phyloP scores from a whole-genome alignment of 2,329 filamentous ascomycete genomes.

The Trichoderma breve region DNA sequence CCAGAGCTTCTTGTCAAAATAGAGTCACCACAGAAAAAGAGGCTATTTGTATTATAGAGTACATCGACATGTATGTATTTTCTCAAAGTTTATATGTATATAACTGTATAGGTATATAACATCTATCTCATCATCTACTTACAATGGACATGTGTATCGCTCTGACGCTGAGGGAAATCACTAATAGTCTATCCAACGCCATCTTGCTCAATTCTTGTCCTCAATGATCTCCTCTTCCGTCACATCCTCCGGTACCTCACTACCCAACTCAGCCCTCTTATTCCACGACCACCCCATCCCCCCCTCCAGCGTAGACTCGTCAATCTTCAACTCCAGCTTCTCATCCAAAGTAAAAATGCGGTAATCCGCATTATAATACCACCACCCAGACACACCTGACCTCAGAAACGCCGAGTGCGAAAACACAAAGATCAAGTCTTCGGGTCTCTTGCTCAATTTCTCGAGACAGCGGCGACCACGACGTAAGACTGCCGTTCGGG shows the following conservation, averaged over 20 bases:
- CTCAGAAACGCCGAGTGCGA: conserved; percentile 64
- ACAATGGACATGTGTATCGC: background rate
- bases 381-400: conserved; percentile 53
- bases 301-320: conserved; percentile 38
- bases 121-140: background rate
- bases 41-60: conserved; percentile 35
- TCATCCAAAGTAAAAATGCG: conserved; percentile 56
- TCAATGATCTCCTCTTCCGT: background rate
- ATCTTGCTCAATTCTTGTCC: background rate
- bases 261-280: conserved; percentile 39
- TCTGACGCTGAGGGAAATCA: background rate
- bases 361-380: conserved; percentile 63
- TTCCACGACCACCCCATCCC: conserved; percentile 38
- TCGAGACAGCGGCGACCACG: conserved; percentile 53
- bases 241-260: conserved; percentile 37
- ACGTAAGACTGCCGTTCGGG: conserved; percentile 49
- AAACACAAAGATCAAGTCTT: conserved; percentile 63
- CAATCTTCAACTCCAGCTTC: conserved; percentile 44
- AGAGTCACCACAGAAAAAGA: conserved; percentile 36
- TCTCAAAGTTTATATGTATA: background rate
- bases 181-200: background rate
- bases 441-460: conserved; percentile 51
- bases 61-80: background rate
- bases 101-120: background rate
- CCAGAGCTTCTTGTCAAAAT: conserved; percentile 75